Conservation (phyloP, 2,329 filamentous ascomycete genomes). For the Fusarium verrucosum region DNA sequence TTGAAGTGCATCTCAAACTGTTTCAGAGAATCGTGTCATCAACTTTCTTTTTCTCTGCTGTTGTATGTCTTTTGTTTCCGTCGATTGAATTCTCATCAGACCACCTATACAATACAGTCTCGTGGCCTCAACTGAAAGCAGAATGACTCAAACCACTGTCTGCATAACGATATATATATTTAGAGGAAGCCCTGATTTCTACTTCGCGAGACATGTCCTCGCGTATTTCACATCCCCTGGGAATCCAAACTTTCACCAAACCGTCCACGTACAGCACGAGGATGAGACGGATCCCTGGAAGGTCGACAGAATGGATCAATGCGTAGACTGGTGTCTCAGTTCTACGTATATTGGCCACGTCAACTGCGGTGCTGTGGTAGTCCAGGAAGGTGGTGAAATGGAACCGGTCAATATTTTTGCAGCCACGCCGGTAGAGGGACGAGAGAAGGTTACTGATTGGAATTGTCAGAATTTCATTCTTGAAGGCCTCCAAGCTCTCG, state of each 20-base stretch:
- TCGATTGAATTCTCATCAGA: too few species aligned
- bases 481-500: background rate
- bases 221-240: background rate
- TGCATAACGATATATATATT: background rate
- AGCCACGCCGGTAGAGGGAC: background rate
- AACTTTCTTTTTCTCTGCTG: too few species aligned
- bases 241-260: background rate
- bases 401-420: background rate
- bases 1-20: too few species aligned
- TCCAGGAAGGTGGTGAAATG: background rate
- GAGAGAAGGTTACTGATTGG: background rate
- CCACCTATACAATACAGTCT: too few species aligned
- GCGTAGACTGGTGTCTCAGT: background rate
- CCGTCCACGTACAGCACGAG: background rate
- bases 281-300: background rate
- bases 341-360: background rate
- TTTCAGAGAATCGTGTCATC: too few species aligned
- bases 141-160: background rate
- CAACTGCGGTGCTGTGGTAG: background rate
- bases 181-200: background rate
- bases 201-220: background rate
- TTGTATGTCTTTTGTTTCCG: too few species aligned
- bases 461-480: background rate
- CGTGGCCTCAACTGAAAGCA: background rate
- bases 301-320: background rate